These are phyloP conservation scores for Lachancea nothofagi DNA, from an alignment of 805 yeast genomes.

Conservation along the genomic window DNA sequence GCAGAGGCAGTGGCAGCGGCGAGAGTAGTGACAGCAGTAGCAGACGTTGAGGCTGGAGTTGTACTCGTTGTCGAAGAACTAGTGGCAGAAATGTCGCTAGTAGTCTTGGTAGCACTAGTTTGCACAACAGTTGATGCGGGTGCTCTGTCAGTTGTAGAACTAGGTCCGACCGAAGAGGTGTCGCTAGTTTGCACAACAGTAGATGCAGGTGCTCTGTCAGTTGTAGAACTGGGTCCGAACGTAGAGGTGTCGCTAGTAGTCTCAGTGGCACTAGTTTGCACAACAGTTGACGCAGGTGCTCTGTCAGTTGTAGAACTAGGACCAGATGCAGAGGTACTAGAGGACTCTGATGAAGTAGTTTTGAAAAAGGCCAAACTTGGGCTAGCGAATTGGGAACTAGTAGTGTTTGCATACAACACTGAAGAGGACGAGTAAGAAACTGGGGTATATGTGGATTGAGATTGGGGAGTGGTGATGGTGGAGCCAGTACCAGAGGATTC, in stretches of 20 bases:
- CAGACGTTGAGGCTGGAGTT: slow-evolving; percentile 5
- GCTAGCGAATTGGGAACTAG: no score
- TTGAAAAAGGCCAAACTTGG: no score
- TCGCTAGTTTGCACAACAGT: not conserved
- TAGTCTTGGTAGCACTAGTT: no score
- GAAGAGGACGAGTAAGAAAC: no score
- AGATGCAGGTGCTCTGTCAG: not conserved
- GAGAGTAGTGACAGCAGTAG: slow-evolving; percentile 21
- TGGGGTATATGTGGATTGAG: no score
- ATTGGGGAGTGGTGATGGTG: no score
- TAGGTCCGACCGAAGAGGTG: not conserved
- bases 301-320: not conserved
- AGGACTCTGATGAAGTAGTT: no score
- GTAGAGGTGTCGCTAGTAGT: not conserved
- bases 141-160: not conserved
- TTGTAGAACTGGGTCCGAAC: not conserved
- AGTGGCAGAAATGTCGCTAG: not conserved
- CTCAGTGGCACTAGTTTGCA: no score
- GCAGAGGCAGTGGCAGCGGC: slow-evolving; percentile 21
- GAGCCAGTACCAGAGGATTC: no score
- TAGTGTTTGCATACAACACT: no score
- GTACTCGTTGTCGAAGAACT: not conserved
- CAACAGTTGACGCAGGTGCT: not conserved
- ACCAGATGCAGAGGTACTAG: not conserved
- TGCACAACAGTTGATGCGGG: not conserved